Evolutionary conservation across 148 eudicot genomes (phyloP), one percentile per base, ranked within the genome.

Genomic region (Cornus florida): DNA sequence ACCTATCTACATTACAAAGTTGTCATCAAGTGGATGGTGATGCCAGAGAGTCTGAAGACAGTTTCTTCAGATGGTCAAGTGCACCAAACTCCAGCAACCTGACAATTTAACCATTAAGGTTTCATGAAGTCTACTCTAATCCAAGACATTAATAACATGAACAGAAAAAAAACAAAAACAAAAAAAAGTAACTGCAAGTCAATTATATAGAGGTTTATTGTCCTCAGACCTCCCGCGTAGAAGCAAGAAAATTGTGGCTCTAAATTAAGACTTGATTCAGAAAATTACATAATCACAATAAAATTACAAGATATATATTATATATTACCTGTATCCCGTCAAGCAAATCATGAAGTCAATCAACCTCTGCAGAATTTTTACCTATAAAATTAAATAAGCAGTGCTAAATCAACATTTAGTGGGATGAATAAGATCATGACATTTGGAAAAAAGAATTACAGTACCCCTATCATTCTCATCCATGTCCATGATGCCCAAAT

Each of bases 321-420:
- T 23, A 39, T 50, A 75, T 72, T 85, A 89, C 91, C 73, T 89
- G 91, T 83, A 89, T 85, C 57, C 91, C 91, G 46, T 89, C 89
- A 71, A 89, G 89, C 77, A 89, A 83, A 83, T 86, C 89, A 57
- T 78, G 89, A 65, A 89, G 89, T n/a, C 88, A 84, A 71, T 84
- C 89, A 79, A 86, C 81, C 77, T 89, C 91, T 12, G 81, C 78
- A 77, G 82, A 33, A 32, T 48, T 86, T 86, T 79, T 84, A 77
- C 82, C 91, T 89, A 70, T 72, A 83, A 79, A 48, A 65, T 77
- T 46, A 23, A 48, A 70, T 7, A 75, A 71, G 12, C 75, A 70
- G 32, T 16, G 19, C 16, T 41, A 24, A 39, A 60, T 31, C 68
- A 76, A 76, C 79, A 43, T 64, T 33, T 24, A 67, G 10, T 46